A percentile compares a stretch with the other conserved stretches of the same genome.
These are phyloP conservation scores for Amoebophrya sp. DNA, from an alignment of 169 alveolate genomes.

Conservation along the genomic window DNA sequence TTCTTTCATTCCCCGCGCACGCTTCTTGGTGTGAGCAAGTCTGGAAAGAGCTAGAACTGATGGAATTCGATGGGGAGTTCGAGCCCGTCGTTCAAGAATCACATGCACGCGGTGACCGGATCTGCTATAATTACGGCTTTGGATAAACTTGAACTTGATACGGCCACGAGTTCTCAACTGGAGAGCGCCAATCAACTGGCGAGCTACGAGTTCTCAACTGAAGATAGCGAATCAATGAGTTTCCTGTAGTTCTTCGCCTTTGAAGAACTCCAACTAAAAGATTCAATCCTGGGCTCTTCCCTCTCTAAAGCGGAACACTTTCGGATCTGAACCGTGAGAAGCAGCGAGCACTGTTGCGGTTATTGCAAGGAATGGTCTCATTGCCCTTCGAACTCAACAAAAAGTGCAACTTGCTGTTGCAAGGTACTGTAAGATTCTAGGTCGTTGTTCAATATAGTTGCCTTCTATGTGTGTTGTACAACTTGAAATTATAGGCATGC, in stretches of 20 bases:
- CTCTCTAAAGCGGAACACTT: too few relatives aligned
- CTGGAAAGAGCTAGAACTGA: neutral
- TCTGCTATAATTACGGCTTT: too few relatives aligned
- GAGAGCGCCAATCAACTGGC: too few relatives aligned
- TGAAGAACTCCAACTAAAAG: too few relatives aligned
- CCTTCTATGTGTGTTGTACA: too few relatives aligned
- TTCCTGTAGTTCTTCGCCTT: too few relatives aligned
- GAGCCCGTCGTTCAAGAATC: constrained; percentile 19
- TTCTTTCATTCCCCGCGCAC: constrained; percentile 23
- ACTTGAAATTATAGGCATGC: too few relatives aligned
- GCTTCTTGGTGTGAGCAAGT: neutral
- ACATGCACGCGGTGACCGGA: constrained; percentile 33
- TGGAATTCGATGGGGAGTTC: neutral
- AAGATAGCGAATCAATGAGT: too few relatives aligned
- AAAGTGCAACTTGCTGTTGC: constrained; percentile 38
- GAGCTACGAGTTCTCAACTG: too few relatives aligned
- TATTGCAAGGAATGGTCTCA: constrained; percentile 24
- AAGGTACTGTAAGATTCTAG: neutral
- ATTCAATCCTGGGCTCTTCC: too few relatives aligned
- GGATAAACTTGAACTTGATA: too few relatives aligned
- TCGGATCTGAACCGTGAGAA: constrained; percentile 37
- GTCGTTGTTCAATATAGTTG: neutral
- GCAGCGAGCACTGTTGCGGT: constrained; percentile 32
- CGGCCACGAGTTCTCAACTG: neutral
- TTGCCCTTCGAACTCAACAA: constrained; percentile 47